Evolutionary conservation across 1,284 basidiomycete genomes (phyloP), one percentile per base, ranked within the genome.

Genomic region (Papiliotrema nemorosa): DNA sequence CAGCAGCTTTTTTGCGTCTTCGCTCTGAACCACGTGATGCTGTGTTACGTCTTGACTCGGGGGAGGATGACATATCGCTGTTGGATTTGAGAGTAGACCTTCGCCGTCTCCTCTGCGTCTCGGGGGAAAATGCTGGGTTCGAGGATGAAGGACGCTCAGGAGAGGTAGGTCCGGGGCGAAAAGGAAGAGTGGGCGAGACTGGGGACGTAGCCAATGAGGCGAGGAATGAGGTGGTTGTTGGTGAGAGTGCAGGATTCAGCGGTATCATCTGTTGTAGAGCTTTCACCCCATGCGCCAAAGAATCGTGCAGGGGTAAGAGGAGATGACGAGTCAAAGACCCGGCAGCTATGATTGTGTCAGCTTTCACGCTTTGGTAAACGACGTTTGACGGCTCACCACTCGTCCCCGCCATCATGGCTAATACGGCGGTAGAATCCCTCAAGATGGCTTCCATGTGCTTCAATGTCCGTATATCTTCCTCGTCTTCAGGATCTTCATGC

Each of bases 341-440:
- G 6, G 70, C 69, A 21, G 71, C 69, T 66, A 1, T 21, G 25
- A 35, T 25, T 31, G 36, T 12, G 16, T 41, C 18, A 51, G 21
- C 21, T 33, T 9, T 31, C 16, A 24, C 9, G 18, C 5, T 13
- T 25, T 18, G 29, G 21, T 25, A 5, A 9, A 5, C 16, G 25
- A 4, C n/a, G 21, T 12, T 25, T n/a, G 5, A n/a, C 13, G 75
- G 27, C 81, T 73, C 59, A 40, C 82, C 79, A 10, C 82, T 77
- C 29, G 82, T 78, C 0, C 84, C 84, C 5, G 84, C 80, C 64
- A 82, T 84, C 47, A 79, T 76, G 0, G 84, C 83, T 2, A 87
- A 74, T 2, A 86, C 75, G 13, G 83, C 79, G 0, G 87, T 82
- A 0, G 87, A 86, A 22, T 80, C 77, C 24, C 84, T 77, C 53